phyloP scores from a whole-genome alignment of 2,329 filamentous ascomycete species.

The Pleomassaria siparia region DNA sequence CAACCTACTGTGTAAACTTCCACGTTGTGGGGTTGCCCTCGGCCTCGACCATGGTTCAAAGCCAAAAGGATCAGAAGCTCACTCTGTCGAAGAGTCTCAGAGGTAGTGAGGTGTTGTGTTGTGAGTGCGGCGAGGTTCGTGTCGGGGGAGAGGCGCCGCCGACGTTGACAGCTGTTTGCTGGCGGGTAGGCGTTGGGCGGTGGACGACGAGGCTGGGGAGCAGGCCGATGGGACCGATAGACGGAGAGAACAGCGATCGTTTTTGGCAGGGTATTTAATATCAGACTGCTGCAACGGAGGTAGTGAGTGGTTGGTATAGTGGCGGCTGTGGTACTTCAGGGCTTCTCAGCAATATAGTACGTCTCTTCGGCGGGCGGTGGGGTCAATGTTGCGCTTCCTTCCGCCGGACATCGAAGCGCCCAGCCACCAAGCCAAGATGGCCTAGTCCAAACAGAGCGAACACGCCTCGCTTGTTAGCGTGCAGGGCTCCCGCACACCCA shows the following conservation, averaged over 20 bases:
- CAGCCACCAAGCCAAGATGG: neutral
- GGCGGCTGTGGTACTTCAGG: constrained; percentile 15
- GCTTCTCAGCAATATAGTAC: constrained; percentile 1
- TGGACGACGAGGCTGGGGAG: constrained; percentile 9
- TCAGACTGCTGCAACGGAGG: constrained; percentile 22
- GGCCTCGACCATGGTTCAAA: constrained; percentile 86
- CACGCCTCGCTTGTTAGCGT: constrained; percentile 1
- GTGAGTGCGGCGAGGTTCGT: too few relatives aligned
- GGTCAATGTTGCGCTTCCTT: constrained; percentile 1
- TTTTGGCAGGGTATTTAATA: constrained; percentile 3
- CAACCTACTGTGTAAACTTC: constrained; percentile 99
- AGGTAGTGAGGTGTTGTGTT: constrained; percentile 4
- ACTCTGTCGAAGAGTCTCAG: constrained; percentile 12
- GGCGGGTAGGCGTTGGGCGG: neutral
- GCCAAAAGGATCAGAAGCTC: constrained; percentile 16
- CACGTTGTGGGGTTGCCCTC: constrained; percentile 93
- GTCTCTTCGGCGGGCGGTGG: constrained; percentile 1
- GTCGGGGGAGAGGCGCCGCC: constrained; percentile 25
- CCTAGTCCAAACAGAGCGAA: constrained; percentile 3
- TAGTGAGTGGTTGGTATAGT: constrained; percentile 10
- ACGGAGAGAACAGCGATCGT: constrained; percentile 21
- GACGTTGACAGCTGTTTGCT: constrained; percentile 16
- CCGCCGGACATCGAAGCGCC: neutral
- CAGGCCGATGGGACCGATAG: constrained; percentile 22
- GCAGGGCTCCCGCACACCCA: constrained; percentile 2